Base-by-base conservation (phyloP, 306 rosid species). In the Styphnolobium japonicum region DNA sequence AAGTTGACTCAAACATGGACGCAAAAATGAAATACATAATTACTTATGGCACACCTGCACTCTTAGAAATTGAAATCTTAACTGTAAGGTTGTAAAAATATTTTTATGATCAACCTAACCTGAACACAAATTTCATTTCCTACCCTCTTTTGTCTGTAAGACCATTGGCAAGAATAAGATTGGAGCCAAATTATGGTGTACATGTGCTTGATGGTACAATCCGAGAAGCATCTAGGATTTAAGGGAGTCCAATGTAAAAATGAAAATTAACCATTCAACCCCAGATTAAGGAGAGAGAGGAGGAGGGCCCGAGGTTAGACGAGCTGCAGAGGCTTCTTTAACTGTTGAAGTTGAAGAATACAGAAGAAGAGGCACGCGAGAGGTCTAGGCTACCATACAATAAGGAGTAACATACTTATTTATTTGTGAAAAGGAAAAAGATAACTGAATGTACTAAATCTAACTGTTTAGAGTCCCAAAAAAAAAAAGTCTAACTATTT, bases 301-400 rank as follows among this genome's bases (percentile, higher is more conserved):
- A 75, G 64, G 36, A 63, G 73, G 72, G 64, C 80, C 80, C 72
- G 9, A 9, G 14, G 14, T 39, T 23, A 36, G 3, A 56, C 39
- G 51, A 75, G 37, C 62, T 46, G 39, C 7, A 4, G 37, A 48
- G 27, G 7, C 56, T 49, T 64, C 64, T 49, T 49, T 48, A 49
- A 77, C 74, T 51, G 81, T 65, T 36, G 74, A 51, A 22, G 81
- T 65, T 36, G 74, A 51, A 22, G 11, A 64, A 65, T 55, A 65
- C 73, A 29, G 0, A 65, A 62, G 63, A 63, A 76, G 19, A 75
- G 71, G 23, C 16, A n/a, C 57, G 52, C 6, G 63, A 37, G 16
- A 49, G 48, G 21, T 71, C 49, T 33, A 19, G 63, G 46, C 31
- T 27, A 27, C 31, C 3, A 27, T 27, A 27, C 31, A 10, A 10